A percentile compares a stretch with the other conserved stretches of the same genome.
phyloP scores from a whole-genome alignment of 139 green algal genomes.

The Spirogloea muscicola region DNA sequence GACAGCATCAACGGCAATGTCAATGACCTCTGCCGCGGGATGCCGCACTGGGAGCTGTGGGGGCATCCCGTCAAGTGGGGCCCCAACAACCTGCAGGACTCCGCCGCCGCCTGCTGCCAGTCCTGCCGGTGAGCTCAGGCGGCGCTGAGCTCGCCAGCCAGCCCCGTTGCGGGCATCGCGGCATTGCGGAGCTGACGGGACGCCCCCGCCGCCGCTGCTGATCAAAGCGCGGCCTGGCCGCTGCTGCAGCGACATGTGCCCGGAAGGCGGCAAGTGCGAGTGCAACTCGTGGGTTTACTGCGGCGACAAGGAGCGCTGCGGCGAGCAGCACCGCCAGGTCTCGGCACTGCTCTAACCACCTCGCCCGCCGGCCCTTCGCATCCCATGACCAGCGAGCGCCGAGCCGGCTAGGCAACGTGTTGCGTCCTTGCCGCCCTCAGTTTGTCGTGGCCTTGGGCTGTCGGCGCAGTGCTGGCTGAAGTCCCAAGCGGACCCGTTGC shows the following conservation, averaged over 20 bases:
- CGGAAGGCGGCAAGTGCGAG: slow-evolving; percentile 11
- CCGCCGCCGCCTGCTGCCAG: slow-evolving; percentile 23
- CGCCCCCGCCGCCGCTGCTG: too few species aligned
- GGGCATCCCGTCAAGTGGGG: slow-evolving; percentile 35
- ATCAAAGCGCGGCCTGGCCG: too few species aligned
- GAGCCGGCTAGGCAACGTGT: too few species aligned
- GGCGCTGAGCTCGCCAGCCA: too few species aligned
- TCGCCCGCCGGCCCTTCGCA: too few species aligned
- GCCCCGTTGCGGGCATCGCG: too few species aligned
- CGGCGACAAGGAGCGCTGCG: slow-evolving; percentile 23
- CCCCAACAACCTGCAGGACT: slow-evolving; percentile 10
- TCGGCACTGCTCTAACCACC: too few species aligned
- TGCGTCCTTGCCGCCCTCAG: too few species aligned
- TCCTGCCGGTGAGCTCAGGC: slow-evolving; percentile 40
- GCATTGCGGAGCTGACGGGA: too few species aligned
- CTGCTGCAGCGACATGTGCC: background rate
- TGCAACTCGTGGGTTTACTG: slow-evolving; percentile 47
- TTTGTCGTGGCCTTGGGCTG: too few species aligned
- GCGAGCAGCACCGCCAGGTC: slow-evolving; percentile 20
- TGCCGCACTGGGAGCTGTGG: slow-evolving; percentile 31
- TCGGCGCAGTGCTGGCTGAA: slow-evolving; percentile 46
- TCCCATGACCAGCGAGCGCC: too few species aligned
- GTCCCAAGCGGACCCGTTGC: slow-evolving; percentile 20
- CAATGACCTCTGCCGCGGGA: slow-evolving; percentile 26
- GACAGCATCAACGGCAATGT: too few species aligned